Evolutionary conservation across 1,284 basidiomycete genomes (phyloP), one percentile per base, ranked within the genome.

Genomic region (Bondarzewia mesenterica): DNA sequence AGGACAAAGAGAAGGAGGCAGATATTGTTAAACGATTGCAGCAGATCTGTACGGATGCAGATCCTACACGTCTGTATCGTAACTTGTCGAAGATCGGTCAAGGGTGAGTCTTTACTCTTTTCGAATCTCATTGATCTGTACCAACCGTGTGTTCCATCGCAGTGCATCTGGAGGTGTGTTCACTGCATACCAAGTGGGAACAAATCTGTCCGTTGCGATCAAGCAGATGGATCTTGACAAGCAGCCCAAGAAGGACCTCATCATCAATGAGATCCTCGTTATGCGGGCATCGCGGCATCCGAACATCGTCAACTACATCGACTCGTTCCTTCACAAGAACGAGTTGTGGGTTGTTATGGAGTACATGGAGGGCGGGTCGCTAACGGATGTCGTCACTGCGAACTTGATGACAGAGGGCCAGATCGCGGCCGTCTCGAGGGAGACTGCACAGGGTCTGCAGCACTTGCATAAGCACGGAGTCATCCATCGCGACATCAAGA

Each of bases 201-300:
- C 89, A 23, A 95, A 95, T 65, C 61, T 90, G 41, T 89, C 85
- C 4, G 96, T 99, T 25, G 96, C 96, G 25, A 99, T 99, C 78
- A 99, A 99, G 70, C 95, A 99, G 70, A 99, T 99, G 96, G 95
- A 99, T 72, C 77, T 99, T 27, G 93, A 97, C 68, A 97, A 98
- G 71, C 96, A 99, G 65, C 96, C 95, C 29, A 99, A 99, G 77
- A 97, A 97, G 70, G 95, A 99, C 63, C 77, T 99, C 46, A 99
- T 99, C 72, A 98, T 99, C 73, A 99, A 99, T 70, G 96, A 99
- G 69, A 98, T 99, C 56, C 82, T 98, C 57, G 94, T 98, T 63
- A 98, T 99, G 95, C 89, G 93, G 40, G 87, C 93, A 42, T 93
- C 90, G 15, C 78, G 89, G 32, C 95, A 99, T 65, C 89, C 90